Conservation (phyloP, 305 asterid species). For the Stenogyne calaminthoides region DNA sequence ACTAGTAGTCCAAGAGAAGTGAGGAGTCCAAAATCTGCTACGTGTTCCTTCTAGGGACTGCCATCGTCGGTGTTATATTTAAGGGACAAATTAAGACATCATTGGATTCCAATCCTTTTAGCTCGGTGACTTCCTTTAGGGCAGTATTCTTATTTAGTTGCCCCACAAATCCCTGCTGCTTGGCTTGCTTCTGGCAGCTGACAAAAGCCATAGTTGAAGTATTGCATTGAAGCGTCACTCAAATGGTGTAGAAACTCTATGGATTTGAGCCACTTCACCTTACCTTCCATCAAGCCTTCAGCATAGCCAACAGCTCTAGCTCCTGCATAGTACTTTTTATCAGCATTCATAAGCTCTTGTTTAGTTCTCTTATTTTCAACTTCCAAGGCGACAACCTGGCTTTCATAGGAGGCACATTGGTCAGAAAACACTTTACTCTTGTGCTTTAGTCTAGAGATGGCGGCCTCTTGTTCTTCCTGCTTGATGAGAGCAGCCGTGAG, state of each 20-base stretch:
- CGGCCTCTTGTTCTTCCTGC: no score
- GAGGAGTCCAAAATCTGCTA: neutral
- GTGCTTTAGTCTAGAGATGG: no score
- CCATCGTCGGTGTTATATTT: neutral
- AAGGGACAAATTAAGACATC: no score
- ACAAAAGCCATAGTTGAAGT: neutral
- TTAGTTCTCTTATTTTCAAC: no score
- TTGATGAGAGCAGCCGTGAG: no score
- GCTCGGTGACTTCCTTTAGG: neutral
- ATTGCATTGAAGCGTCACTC: neutral
- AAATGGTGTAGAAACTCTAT: neutral
- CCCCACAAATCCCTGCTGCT: neutral
- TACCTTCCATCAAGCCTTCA: neutral
- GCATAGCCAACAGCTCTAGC: constrained; percentile 1
- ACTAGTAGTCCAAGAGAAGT: neutral
- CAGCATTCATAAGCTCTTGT: neutral
- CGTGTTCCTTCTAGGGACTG: neutral
- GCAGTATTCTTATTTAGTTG: neutral
- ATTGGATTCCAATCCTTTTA: neutral
- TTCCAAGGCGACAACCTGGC: neutral
- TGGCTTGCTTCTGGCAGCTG: neutral
- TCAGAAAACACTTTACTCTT: neutral
- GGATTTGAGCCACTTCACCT: neutral
- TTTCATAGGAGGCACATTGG: neutral
- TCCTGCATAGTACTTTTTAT: neutral